Percentiles rank a stretch among this genome's conserved stretches.
Evolutionary conservation across 495 filamentous ascomycete genomes (phyloP).

Genomic region (Tuber indicum): DNA sequence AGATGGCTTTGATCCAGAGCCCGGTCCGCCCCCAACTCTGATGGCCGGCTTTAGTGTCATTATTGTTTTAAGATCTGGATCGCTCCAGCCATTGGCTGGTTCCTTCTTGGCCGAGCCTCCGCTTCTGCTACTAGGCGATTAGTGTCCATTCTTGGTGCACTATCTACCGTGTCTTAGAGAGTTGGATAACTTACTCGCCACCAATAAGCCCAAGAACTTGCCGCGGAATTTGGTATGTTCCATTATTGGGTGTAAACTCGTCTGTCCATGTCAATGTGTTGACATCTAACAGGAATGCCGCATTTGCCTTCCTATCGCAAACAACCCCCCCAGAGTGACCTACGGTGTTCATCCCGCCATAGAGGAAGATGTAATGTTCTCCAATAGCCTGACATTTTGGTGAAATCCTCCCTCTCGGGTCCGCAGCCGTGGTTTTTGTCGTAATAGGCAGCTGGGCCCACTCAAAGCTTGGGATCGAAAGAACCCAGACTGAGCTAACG

Average conservation of each 20-base stretch:
- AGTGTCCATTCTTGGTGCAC: not conserved
- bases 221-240: not conserved
- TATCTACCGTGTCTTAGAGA: not conserved
- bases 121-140: not conserved
- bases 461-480: conserved; percentile 13
- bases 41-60: not conserved
- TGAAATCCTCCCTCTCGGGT: not conserved
- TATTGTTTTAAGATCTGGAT: not conserved
- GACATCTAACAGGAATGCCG: conserved; percentile 15
- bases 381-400: conserved; percentile 12
- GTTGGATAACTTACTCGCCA: not conserved
- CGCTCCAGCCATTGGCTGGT: not conserved
- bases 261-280: conserved; percentile 11
- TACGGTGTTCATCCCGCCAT: conserved; percentile 10
- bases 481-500: conserved; percentile 9
- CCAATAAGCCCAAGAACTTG: not conserved
- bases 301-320: conserved; percentile 11
- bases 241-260: not conserved
- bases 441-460: conserved; percentile 8
- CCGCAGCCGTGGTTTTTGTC: not conserved
- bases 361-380: conserved; percentile 14
- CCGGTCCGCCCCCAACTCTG: not conserved
- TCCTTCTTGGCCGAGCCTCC: not conserved
- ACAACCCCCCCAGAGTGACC: not conserved
- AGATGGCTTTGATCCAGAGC: not conserved